A percentile compares a stretch with the other conserved stretches of the same genome.
Evolutionary conservation across 768 basidiomycete species (phyloP).

Genomic region (Amylocystis lapponica): DNA sequence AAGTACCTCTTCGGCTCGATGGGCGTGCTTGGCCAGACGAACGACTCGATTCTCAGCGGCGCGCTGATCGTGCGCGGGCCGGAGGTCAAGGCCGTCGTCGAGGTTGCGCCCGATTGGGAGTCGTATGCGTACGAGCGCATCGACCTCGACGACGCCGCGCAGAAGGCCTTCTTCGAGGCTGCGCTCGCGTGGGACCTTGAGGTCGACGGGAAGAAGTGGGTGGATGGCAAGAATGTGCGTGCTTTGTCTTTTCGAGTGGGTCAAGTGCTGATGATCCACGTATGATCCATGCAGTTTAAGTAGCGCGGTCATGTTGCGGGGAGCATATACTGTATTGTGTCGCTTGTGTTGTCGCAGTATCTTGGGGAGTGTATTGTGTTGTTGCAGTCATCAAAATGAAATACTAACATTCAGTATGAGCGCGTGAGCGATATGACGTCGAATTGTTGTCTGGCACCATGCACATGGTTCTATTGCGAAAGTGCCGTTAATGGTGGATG

Average conservation of each 20-base stretch:
- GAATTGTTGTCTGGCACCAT: too few relatives aligned
- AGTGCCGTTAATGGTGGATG: too few relatives aligned
- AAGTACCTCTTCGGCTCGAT: slow-evolving; percentile 94
- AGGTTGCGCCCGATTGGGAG: slow-evolving; percentile 88
- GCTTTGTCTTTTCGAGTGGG: neutral
- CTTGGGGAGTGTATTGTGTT: slow-evolving; percentile 17
- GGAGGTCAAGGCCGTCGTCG: slow-evolving; percentile 62
- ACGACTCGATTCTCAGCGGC: slow-evolving; percentile 79
- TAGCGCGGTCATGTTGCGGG: too few relatives aligned
- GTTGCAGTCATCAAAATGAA: slow-evolving; percentile 21
- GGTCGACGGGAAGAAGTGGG: slow-evolving; percentile 86
- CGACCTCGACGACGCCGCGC: slow-evolving; percentile 62
- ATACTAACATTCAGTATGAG: neutral
- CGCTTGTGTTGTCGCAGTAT: slow-evolving; percentile 14
- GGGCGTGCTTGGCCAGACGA: slow-evolving; percentile 79
- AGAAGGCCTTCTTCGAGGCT: slow-evolving; percentile 90
- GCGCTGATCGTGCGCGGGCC: slow-evolving; percentile 78
- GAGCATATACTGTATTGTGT: slow-evolving; percentile 6
- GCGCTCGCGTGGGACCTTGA: slow-evolving; percentile 93
- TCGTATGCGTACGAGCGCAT: slow-evolving; percentile 77
- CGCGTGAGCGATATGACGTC: too few relatives aligned
- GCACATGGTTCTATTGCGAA: too few relatives aligned
- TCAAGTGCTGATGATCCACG: neutral
- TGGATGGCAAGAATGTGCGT: slow-evolving; percentile 85
- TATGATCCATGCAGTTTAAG: slow-evolving; percentile 18